Evolutionary conservation across 1,139 yeast species (phyloP).

Genomic region (Debaryomyces udenii): DNA sequence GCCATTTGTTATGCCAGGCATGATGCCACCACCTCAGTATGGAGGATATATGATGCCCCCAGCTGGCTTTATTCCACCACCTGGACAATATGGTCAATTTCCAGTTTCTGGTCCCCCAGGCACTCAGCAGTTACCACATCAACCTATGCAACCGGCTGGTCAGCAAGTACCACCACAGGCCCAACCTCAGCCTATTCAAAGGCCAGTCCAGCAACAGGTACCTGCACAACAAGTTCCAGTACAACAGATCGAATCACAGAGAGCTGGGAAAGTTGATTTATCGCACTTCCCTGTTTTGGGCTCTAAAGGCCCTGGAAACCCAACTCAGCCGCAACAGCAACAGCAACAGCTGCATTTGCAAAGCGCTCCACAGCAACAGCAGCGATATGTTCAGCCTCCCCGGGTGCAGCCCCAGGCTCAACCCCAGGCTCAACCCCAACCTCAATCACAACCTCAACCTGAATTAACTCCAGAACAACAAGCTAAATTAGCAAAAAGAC

Average conservation of each 20-base stretch:
- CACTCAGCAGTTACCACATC: conserved; percentile 28
- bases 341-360: conserved; percentile 16
- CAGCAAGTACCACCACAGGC: conserved; percentile 20
- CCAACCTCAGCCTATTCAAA: conserved; percentile 8
- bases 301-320: conserved; percentile 34
- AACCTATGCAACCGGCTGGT: conserved; percentile 19
- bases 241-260: conserved; percentile 11
- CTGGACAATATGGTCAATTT: conserved; percentile 40
- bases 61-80: conserved; percentile 43
- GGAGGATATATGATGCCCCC: conserved; percentile 49
- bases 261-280: conserved; percentile 36
- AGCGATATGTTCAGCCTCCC: conserved; percentile 13
- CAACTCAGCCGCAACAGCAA: conserved; percentile 14
- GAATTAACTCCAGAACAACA: conserved; percentile 50
- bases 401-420: conserved; percentile 19
- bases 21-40: conserved; percentile 44
- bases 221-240: conserved; percentile 10
- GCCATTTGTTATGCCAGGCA: conserved; percentile 40
- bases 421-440: conserved; percentile 15
- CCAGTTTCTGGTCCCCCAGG: conserved; percentile 31
- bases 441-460: conserved; percentile 24
- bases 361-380: conserved; percentile 12
- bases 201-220: neutral
- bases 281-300: conserved; percentile 57
- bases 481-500: conserved; percentile 65